A percentile compares a stretch with the other conserved stretches of the same genome.
Conservation (phyloP, 2,329 filamentous ascomycete species). For the Laburnicola sp. region DNA sequence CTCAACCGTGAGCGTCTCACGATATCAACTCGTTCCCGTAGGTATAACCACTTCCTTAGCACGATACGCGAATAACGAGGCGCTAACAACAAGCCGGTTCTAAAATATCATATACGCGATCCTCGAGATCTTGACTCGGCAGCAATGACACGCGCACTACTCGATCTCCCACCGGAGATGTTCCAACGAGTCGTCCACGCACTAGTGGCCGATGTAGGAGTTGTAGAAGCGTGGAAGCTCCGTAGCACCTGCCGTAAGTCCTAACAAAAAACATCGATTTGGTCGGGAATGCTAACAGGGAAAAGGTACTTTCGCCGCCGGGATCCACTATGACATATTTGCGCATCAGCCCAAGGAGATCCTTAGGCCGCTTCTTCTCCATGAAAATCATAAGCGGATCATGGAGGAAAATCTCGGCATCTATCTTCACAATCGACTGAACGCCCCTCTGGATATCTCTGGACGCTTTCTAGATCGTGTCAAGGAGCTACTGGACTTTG, state of each 20-base stretch:
- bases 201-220: conserved; percentile 6
- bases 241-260: conserved; percentile 12
- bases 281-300: neutral
- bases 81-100: no score
- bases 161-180: conserved; percentile 12
- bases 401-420: neutral
- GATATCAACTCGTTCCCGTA: no score
- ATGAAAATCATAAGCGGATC: neutral
- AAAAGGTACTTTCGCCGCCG: conserved; percentile 6
- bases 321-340: conserved; percentile 7
- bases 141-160: neutral
- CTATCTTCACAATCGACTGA: conserved; percentile 3
- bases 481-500: neutral
- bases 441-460: neutral
- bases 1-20: no score
- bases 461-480: neutral
- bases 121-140: no score
- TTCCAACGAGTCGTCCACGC: conserved; percentile 10
- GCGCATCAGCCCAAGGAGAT: conserved; percentile 1
- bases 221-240: conserved; percentile 8
- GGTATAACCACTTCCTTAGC: no score
- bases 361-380: neutral
- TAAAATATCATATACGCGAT: no score
- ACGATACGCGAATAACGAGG: no score
- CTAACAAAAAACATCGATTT: neutral